Evolutionary conservation across 2,329 filamentous ascomycete species (phyloP).

Genomic region (Microsporum ferrugineum): DNA sequence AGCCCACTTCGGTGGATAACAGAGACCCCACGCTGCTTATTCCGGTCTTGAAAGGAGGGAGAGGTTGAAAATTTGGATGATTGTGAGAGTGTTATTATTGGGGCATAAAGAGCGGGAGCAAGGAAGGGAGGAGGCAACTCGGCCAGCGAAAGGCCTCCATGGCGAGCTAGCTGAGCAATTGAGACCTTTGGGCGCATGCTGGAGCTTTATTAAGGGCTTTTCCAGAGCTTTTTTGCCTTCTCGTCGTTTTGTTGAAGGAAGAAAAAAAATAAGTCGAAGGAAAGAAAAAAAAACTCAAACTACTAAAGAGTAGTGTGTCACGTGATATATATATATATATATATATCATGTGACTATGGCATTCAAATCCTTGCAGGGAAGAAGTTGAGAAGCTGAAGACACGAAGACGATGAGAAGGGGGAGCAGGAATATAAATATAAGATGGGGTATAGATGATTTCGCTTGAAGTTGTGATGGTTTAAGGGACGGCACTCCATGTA

Average conservation of each 20-base stretch:
- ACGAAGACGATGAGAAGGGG: background rate
- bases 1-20: constrained; percentile 66
- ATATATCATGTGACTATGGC: background rate
- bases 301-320: background rate
- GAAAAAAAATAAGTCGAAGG: background rate
- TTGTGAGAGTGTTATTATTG: constrained; percentile 5
- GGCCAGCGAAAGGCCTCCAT: constrained; percentile 23
- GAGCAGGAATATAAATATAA: background rate
- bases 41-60: constrained; percentile 53
- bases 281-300: background rate
- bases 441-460: too few species aligned
- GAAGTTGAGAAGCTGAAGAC: background rate
- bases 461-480: too few species aligned
- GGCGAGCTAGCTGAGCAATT: constrained; percentile 17
- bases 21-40: constrained; percentile 69
- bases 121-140: constrained; percentile 36
- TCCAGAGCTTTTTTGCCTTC: background rate
- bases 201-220: background rate
- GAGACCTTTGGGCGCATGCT: constrained; percentile 18
- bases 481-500: too few species aligned
- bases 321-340: too few species aligned
- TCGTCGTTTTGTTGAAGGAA: background rate
- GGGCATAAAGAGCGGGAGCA: constrained; percentile 25
- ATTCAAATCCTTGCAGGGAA: background rate
- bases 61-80: constrained; percentile 16